Base-by-base conservation (phyloP, 2,329 filamentous ascomycete genomes). In the Fusarium subtropicale region DNA sequence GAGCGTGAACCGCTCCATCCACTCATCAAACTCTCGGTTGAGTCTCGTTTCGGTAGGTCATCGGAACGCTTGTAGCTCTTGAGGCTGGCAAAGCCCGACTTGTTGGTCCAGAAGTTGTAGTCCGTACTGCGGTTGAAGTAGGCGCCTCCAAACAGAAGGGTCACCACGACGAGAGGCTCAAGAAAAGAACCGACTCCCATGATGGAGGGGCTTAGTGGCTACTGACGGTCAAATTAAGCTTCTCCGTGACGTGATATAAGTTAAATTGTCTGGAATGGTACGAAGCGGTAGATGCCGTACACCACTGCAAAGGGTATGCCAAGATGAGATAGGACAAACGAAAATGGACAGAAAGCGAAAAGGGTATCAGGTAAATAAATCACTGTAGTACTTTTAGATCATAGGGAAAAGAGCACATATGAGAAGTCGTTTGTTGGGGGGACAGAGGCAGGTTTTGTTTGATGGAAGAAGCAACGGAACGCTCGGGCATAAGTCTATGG, bases 61-160 rank as follows among this genome's bases (percentile, higher is more conserved):
- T 79, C 78, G 51, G 67, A 74, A 38, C 71, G 76, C 60, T 79
- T 79, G 57, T 68, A 64, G 18, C 54, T 66, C 24, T 67, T 61
- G 41, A 61, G 62, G 44, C 55, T 61, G 33, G 60, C 64, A 56
- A 74, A 74, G 12, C 66, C 62, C 9, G 68, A 47, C 28, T 65
- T 72, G 16, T 74, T 69, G 42, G 60, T 58, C 46, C 65, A 69
- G 51, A 79, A 74, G 67, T 68, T 72, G 69, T 79, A 80, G 64
- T 79, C 78, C 47, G 76, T 80, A 61, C 79, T 81, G 61, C 81
- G 79, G 72, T 83, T 83, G 73, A 83, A 78, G 73, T 76, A 82
- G 34, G 80, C 78, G n/a, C 81, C 81, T 59, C 81, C 81, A 44
- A 82, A 82, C 30, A 83, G 77, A 22, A 83, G 77, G 28, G 79